Percentiles rank a stretch among this genome's conserved stretches.
Evolutionary conservation across 768 basidiomycete species (phyloP).

Genomic region (Leccinum subgranulosum): DNA sequence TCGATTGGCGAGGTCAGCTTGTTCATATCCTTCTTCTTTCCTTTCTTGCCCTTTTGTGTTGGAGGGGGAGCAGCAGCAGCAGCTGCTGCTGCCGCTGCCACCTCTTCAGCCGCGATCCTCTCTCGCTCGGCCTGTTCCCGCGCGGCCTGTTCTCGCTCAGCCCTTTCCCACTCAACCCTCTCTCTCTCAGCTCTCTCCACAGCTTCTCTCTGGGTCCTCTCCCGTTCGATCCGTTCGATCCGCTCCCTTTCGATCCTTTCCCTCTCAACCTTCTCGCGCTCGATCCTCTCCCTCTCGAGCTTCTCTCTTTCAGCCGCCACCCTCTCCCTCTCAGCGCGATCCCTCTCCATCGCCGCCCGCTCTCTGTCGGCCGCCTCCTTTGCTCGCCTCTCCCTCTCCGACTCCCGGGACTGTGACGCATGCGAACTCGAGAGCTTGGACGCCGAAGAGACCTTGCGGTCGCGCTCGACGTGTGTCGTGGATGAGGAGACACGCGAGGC

Average conservation of each 20-base stretch:
- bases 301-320: slow-evolving; percentile 13
- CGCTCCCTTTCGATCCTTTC: slow-evolving; percentile 1
- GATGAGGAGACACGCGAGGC: slow-evolving; percentile 25
- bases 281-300: slow-evolving; percentile 8
- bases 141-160: slow-evolving; percentile 12
- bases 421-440: slow-evolving; percentile 36
- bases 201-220: slow-evolving; percentile 4
- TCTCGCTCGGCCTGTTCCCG: slow-evolving; percentile 15
- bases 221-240: not conserved
- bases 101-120: slow-evolving; percentile 7
- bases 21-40: slow-evolving; percentile 21
- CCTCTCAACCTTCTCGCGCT: slow-evolving; percentile 6
- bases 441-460: slow-evolving; percentile 23
- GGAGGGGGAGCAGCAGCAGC: not conserved
- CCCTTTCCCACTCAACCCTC: slow-evolving; percentile 2
- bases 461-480: slow-evolving; percentile 21
- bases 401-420: slow-evolving; percentile 18
- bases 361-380: slow-evolving; percentile 21
- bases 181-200: slow-evolving; percentile 1
- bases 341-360: slow-evolving; percentile 11
- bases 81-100: not conserved
- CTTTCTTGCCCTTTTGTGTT: slow-evolving; percentile 11
- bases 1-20: slow-evolving; percentile 31
- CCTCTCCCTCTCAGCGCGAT: slow-evolving; percentile 14
- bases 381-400: slow-evolving; percentile 24